Evolutionary conservation across 129 eudicot genomes (phyloP).

Genomic region (Flaveria trinervia): DNA sequence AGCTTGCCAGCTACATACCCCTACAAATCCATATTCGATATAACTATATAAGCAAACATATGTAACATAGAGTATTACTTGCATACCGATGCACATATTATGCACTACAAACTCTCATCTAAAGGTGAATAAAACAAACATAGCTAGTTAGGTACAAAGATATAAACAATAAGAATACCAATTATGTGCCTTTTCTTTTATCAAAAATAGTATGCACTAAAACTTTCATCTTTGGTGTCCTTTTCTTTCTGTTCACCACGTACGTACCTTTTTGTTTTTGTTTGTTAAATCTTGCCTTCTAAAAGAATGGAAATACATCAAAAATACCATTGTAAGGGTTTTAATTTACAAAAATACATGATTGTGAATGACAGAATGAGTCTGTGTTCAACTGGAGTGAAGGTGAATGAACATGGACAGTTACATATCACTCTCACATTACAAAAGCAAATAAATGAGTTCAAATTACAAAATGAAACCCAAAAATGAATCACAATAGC

Average conservation of each 20-base stretch:
- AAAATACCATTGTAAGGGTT: background rate
- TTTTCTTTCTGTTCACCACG: slow-evolving; percentile 12
- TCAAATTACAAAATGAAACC: slow-evolving; percentile 12
- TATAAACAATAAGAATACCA: slow-evolving; percentile 4
- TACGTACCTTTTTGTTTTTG: slow-evolving; percentile 4
- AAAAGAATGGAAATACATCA: background rate
- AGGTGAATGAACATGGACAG: slow-evolving; percentile 27
- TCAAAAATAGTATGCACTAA: background rate
- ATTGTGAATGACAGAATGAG: slow-evolving; percentile 17
- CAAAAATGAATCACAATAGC: background rate
- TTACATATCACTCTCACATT: slow-evolving; percentile 14
- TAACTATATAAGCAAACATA: background rate
- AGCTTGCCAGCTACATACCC: slow-evolving; percentile 24
- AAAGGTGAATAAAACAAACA: background rate
- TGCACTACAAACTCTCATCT: slow-evolving; percentile 13
- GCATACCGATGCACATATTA: slow-evolving; percentile 7
- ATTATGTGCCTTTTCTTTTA: slow-evolving; percentile 5
- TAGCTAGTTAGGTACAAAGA: background rate
- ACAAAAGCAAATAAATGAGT: slow-evolving; percentile 6
- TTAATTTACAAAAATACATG: background rate
- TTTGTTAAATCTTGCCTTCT: slow-evolving; percentile 1
- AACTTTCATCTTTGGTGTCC: background rate
- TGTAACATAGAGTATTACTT: slow-evolving; percentile 14
- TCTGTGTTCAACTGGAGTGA: background rate
- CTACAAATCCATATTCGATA: slow-evolving; percentile 8